Percentiles rank a stretch among this genome's conserved stretches.
These are phyloP conservation scores for Aspergillus oerlinghausenensis DNA, from an alignment of 2,329 filamentous ascomycete genomes.

Conservation along the genomic window DNA sequence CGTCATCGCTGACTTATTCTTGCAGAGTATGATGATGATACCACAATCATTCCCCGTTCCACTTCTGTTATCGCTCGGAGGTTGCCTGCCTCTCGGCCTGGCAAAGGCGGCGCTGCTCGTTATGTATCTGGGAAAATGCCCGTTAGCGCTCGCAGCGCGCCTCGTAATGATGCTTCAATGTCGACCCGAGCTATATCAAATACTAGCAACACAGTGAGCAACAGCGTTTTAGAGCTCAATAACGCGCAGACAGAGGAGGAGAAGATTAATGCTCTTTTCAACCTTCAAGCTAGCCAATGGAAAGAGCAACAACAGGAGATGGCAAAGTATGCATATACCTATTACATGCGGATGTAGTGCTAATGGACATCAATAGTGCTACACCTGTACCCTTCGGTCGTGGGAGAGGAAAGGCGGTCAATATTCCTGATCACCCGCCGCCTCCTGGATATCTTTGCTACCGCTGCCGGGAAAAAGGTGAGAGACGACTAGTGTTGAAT, in stretches of 20 bases:
- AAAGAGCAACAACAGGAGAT: slow-evolving; percentile 88
- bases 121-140: slow-evolving; percentile 98
- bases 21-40: slow-evolving; percentile 93
- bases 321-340: slow-evolving; percentile 59
- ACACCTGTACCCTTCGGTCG: slow-evolving; percentile 41
- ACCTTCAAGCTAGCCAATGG: slow-evolving; percentile 87
- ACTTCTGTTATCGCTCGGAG: slow-evolving; percentile 88
- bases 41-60: slow-evolving; percentile 91
- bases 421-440: slow-evolving; percentile 88
- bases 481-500: slow-evolving; percentile 11
- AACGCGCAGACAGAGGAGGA: slow-evolving; percentile 88
- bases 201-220: slow-evolving; percentile 41
- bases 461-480: slow-evolving; percentile 85
- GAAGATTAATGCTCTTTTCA: slow-evolving; percentile 87
- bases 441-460: slow-evolving; percentile 95
- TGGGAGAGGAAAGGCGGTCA: slow-evolving; percentile 42
- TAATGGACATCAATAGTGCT: slow-evolving; percentile 39
- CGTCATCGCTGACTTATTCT: slow-evolving; percentile 27
- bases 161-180: slow-evolving; percentile 58
- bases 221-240: slow-evolving; percentile 62
- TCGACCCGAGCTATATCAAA: slow-evolving; percentile 32
- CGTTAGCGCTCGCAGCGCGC: slow-evolving; percentile 74
- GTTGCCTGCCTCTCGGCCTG: slow-evolving; percentile 75
- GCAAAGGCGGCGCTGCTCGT: slow-evolving; percentile 83
- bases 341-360: slow-evolving; percentile 8